Evolutionary conservation across 306 rosid genomes (phyloP).

Genomic region (Begonia peltatifolia): DNA sequence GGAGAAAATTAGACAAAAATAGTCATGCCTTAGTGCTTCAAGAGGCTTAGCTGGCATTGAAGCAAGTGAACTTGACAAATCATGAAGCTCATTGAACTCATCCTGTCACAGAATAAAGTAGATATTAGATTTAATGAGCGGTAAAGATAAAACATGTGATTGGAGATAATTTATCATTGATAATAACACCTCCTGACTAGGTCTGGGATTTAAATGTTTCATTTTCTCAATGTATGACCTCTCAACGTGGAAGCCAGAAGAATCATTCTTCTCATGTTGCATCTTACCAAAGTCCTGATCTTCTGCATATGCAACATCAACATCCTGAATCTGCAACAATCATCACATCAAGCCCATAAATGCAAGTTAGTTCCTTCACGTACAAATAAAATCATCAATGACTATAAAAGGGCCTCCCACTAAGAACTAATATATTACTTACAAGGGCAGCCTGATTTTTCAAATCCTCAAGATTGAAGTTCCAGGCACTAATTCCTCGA

Average conservation of each 20-base stretch:
- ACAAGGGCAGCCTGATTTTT: slow-evolving; percentile 96
- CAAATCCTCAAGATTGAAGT: slow-evolving; percentile 90
- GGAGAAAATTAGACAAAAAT: neutral
- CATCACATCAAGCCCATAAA: slow-evolving; percentile 9
- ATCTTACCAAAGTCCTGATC: slow-evolving; percentile 32
- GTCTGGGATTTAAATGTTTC: slow-evolving; percentile 34
- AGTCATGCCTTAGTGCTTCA: slow-evolving; percentile 13
- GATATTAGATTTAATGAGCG: neutral
- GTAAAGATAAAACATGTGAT: too few relatives aligned
- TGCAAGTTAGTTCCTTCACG: neutral
- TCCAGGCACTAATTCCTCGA: slow-evolving; percentile 99
- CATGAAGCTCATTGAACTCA: slow-evolving; percentile 49
- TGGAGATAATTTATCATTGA: slow-evolving; percentile 5
- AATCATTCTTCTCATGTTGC: slow-evolving; percentile 25
- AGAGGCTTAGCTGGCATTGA: slow-evolving; percentile 51
- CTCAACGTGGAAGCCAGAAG: slow-evolving; percentile 31
- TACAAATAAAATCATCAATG: neutral
- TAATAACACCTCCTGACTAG: slow-evolving; percentile 44
- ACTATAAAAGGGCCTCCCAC: neutral
- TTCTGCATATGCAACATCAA: slow-evolving; percentile 35
- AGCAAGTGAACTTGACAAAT: slow-evolving; percentile 75
- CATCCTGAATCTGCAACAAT: slow-evolving; percentile 73
- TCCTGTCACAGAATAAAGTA: slow-evolving; percentile 42
- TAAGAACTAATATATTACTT: slow-evolving; percentile 26
- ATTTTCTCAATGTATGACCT: slow-evolving; percentile 21